Base-by-base conservation (phyloP, 805 yeast species). In the Candida boidinii region DNA sequence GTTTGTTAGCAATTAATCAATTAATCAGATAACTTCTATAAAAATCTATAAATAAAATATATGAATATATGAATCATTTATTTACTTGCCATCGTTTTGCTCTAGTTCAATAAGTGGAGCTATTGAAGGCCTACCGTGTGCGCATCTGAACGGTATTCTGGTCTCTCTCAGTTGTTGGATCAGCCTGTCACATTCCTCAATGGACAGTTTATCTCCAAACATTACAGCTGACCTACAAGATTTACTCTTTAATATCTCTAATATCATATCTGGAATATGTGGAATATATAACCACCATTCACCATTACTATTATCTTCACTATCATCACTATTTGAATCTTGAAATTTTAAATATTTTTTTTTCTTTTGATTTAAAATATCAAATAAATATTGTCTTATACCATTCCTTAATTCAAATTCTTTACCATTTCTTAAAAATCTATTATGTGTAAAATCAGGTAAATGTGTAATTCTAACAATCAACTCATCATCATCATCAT, bases 111-210 rank as follows among this genome's bases (percentile, higher is more conserved):
- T n/a, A n/a, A n/a, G n/a, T n/a, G n/a, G n/a, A n/a, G n/a, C n/a
- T 12, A 79, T 50, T 0, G 86, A 70, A 0, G 94, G 94, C 35
- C 95, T 55, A 0, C 94, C 94, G 51, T 85, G 95, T 0, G 95
- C 95, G 60, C 95, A 86, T 35, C 70, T 76, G 42, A 82, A 79
- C 0, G 95, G 94, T 14, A 64, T 53, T 11, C 55, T 44, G 45
- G 94, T 83, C 4, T 33, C 16, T 0, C 60, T 41, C 19, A 85
- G 58, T 2, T 54, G 39, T 1, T 30, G 22, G 0, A 84, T 43
- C 16, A 83, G 44, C 1, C 48, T 27, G 5, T 42, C 38, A 54
- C 84, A 77, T 32, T 76, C 70, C 0, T 33, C 37, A 2, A 26
- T 35, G 0, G 62, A 44, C 27, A 86, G 49, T 1, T 34, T 24